These are phyloP conservation scores for Tinospora cordifolia DNA, from an alignment of 164 flowering plant species.

Conservation along the genomic window DNA sequence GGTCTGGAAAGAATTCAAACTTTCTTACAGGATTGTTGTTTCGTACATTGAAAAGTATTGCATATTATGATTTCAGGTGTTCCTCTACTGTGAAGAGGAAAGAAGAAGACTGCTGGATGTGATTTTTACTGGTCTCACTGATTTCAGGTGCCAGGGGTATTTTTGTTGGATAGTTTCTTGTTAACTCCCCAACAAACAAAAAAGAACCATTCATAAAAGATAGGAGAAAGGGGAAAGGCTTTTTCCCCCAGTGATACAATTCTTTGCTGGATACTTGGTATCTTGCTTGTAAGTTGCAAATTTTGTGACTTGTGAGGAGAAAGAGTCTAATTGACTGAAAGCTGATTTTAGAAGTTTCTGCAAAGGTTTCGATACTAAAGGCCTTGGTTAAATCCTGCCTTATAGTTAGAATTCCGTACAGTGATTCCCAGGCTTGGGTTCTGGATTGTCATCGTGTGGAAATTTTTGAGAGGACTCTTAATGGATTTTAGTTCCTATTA, in stretches of 20 bases:
- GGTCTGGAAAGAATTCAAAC: not conserved
- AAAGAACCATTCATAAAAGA: not conserved
- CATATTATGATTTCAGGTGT: not conserved
- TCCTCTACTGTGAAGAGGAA: not conserved
- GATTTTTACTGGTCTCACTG: not conserved
- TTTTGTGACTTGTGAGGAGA: not conserved
- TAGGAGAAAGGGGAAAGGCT: not conserved
- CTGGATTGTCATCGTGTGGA: constrained; percentile 1
- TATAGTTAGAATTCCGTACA: not conserved
- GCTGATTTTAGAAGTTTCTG: not conserved
- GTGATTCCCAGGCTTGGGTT: not conserved
- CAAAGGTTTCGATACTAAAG: not conserved
- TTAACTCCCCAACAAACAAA: not conserved
- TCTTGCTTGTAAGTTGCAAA: not conserved
- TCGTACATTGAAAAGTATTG: not conserved
- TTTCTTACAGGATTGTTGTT: not conserved
- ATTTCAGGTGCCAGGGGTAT: not conserved
- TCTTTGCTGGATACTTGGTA: not conserved
- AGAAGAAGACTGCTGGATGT: not conserved
- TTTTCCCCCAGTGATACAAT: not conserved
- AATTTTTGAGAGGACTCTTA: not conserved
- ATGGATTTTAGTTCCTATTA: constrained; percentile 17
- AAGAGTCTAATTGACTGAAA: not conserved
- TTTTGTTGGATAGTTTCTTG: not conserved
- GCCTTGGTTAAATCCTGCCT: not conserved